Evolutionary conservation across 352 stramenopile species (phyloP).

Genomic region (Pythium insidiosum): DNA sequence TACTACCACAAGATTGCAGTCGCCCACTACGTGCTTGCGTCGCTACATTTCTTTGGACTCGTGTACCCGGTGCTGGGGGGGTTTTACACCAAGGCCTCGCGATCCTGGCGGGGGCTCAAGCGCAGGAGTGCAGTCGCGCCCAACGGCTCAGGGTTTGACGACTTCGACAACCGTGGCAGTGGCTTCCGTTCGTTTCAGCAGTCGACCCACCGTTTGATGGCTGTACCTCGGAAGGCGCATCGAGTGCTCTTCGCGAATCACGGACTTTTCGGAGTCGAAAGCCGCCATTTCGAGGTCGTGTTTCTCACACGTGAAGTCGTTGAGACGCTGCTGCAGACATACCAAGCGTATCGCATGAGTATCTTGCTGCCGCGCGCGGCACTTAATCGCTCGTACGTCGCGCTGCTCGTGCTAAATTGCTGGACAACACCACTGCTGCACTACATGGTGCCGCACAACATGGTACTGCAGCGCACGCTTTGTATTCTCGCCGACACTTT

Average conservation of each 20-base stretch:
- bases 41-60: too few relatives aligned
- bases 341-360: neutral
- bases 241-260: neutral
- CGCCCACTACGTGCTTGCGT: slow-evolving; percentile 5
- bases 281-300: neutral
- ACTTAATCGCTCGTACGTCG: neutral
- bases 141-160: too few relatives aligned
- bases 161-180: too few relatives aligned
- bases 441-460: neutral
- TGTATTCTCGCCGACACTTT: neutral
- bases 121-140: too few relatives aligned
- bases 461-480: neutral
- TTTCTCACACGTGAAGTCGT: neutral
- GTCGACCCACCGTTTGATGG: too few relatives aligned
- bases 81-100: too few relatives aligned
- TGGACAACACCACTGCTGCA: neutral
- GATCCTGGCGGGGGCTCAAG: too few relatives aligned
- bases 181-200: too few relatives aligned
- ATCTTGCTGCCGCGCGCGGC: neutral
- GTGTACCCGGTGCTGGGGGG: too few relatives aligned
- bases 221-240: too few relatives aligned
- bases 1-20: slow-evolving; percentile 2
- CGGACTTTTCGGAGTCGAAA: neutral
- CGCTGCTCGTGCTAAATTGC: neutral
- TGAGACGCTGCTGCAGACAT: neutral